Evolutionary conservation across 1,139 yeast genomes (phyloP).

Genomic region (Kluyveromyces sp.): DNA sequence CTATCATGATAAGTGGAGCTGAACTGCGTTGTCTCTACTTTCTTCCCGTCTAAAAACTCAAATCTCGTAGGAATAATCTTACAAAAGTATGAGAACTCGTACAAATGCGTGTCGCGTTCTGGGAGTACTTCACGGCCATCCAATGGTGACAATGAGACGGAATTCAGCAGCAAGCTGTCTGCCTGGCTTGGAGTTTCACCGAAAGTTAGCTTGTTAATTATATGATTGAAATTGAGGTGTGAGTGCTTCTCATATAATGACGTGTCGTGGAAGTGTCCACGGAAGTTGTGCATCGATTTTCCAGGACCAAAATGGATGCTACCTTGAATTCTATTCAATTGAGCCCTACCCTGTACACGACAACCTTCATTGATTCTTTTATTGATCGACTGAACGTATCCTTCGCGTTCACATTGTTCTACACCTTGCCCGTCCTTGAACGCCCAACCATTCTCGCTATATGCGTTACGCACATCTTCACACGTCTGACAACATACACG

Average conservation of each 20-base stretch:
- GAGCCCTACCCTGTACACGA: constrained; percentile 69
- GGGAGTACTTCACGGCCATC: constrained; percentile 44
- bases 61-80: constrained; percentile 89
- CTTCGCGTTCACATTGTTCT: constrained; percentile 85
- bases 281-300: constrained; percentile 43
- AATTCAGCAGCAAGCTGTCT: constrained; percentile 24
- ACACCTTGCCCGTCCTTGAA: constrained; percentile 81
- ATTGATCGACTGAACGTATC: constrained; percentile 58
- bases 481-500: constrained; percentile 78
- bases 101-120: constrained; percentile 46
- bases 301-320: constrained; percentile 96
- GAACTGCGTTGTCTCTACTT: constrained; percentile 79
- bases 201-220: constrained; percentile 72
- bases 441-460: constrained; percentile 74
- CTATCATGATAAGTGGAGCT: constrained; percentile 87
- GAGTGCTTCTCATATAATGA: constrained; percentile 55
- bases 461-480: constrained; percentile 72
- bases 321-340: constrained; percentile 81
- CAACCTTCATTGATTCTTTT: constrained; percentile 76
- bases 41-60: constrained; percentile 49
- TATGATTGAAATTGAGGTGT: constrained; percentile 62
- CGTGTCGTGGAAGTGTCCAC: constrained; percentile 75
- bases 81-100: constrained; percentile 62
- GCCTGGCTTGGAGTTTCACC: constrained; percentile 49
- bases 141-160: constrained; percentile 59